Conservation (phyloP, 1,284 basidiomycete genomes). For the Trichosporon sp. region DNA sequence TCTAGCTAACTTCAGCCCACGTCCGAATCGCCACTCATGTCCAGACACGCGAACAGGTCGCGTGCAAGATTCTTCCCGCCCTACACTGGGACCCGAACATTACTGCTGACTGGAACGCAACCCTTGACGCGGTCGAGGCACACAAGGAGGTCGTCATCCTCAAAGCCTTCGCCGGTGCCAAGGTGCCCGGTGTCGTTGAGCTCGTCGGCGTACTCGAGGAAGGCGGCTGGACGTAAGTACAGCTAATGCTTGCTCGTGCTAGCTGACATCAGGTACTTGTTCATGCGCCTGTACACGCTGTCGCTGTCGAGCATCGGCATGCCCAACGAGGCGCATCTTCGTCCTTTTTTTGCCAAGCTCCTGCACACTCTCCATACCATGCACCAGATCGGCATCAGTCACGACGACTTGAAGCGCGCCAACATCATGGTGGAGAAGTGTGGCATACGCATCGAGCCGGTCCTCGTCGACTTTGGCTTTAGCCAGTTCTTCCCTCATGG, state of each 20-base stretch:
- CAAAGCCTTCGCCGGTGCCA: slow-evolving; percentile 49
- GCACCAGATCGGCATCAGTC: slow-evolving; percentile 49
- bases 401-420: slow-evolving; percentile 55
- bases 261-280: slow-evolving; percentile 46
- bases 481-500: slow-evolving; percentile 46
- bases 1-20: slow-evolving; percentile 42
- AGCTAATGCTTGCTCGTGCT: no score
- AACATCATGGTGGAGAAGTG: slow-evolving; percentile 42
- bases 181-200: slow-evolving; percentile 47
- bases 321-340: slow-evolving; percentile 19
- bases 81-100: slow-evolving; percentile 33
- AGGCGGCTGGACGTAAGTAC: slow-evolving; percentile 53
- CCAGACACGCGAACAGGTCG: slow-evolving; percentile 44
- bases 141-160: slow-evolving; percentile 56
- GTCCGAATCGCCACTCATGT: slow-evolving; percentile 53
- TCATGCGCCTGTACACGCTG: slow-evolving; percentile 41
- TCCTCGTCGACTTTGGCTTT: slow-evolving; percentile 55
- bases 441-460: slow-evolving; percentile 29
- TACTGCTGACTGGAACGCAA: slow-evolving; percentile 39
- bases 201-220: slow-evolving; percentile 53
- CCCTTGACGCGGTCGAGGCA: slow-evolving; percentile 52
- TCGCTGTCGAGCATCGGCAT: not conserved
- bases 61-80: slow-evolving; percentile 56
- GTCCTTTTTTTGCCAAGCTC: slow-evolving; percentile 48
- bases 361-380: slow-evolving; percentile 45